Percentiles rank a stretch among this genome's conserved stretches.
These are phyloP conservation scores for Aspergillus ostianus DNA, from an alignment of 495 filamentous ascomycete genomes.

Conservation along the genomic window DNA sequence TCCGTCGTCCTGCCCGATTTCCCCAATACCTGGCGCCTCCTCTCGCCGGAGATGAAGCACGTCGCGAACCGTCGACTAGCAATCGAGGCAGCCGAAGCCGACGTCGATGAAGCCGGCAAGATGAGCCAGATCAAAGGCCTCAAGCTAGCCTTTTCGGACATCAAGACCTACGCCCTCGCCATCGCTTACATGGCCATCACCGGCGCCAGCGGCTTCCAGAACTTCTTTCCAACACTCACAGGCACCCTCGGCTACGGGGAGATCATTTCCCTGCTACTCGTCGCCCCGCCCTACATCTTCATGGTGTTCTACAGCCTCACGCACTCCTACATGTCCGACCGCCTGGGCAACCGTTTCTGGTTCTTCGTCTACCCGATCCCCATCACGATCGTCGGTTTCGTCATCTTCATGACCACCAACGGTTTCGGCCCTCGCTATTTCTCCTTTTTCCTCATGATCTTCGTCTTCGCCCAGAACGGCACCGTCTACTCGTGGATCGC, in stretches of 20 bases:
- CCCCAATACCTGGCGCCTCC: slow-evolving; percentile 46
- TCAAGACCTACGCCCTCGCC: slow-evolving; percentile 50
- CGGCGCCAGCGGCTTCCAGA: slow-evolving; percentile 53
- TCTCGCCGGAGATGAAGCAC: slow-evolving; percentile 46
- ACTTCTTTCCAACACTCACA: slow-evolving; percentile 54
- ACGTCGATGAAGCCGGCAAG: slow-evolving; percentile 47
- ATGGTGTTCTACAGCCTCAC: slow-evolving; percentile 49
- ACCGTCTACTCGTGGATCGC: slow-evolving; percentile 57
- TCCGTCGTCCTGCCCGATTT: slow-evolving; percentile 48
- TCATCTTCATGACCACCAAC: slow-evolving; percentile 50
- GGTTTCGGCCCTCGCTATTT: slow-evolving; percentile 52
- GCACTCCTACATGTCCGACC: slow-evolving; percentile 48
- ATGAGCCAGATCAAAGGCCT: slow-evolving; percentile 49
- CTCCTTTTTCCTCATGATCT: slow-evolving; percentile 53
- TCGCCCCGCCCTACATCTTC: slow-evolving; percentile 55
- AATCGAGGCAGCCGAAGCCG: slow-evolving; percentile 47
- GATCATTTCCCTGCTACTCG: slow-evolving; percentile 47
- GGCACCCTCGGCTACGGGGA: slow-evolving; percentile 40
- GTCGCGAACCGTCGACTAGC: slow-evolving; percentile 51
- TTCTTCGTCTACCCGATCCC: slow-evolving; percentile 52
- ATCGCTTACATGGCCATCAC: slow-evolving; percentile 52
- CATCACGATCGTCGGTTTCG: slow-evolving; percentile 48
- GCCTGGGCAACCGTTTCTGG: slow-evolving; percentile 46
- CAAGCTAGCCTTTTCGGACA: slow-evolving; percentile 51
- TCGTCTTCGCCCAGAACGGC: slow-evolving; percentile 52